A percentile compares a stretch with the other conserved stretches of the same genome.
These are phyloP conservation scores for Pelargonium citronellum DNA, from an alignment of 441 rosid species.

Conservation along the genomic window DNA sequence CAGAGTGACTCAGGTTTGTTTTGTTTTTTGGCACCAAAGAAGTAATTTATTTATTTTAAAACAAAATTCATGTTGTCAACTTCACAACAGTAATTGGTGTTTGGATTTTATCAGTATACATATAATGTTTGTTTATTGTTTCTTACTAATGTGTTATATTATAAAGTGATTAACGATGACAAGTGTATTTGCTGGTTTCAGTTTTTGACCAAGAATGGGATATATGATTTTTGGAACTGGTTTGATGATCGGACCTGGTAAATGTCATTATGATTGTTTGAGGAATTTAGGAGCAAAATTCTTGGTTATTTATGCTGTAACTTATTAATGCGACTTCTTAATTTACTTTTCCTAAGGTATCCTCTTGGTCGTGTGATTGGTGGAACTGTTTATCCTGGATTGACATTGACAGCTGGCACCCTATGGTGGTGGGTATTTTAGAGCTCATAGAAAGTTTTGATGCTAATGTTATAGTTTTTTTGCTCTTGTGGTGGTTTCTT, in stretches of 20 bases:
- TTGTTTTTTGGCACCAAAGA: constrained; percentile 9
- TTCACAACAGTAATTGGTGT: neutral
- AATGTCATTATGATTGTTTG: constrained; percentile 12
- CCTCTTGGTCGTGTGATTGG: constrained; percentile 99
- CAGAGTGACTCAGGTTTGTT: constrained; percentile 85
- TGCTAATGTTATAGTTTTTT: neutral
- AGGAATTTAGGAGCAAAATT: neutral
- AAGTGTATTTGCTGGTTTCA: constrained; percentile 37
- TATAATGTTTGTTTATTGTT: neutral
- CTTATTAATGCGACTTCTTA: neutral
- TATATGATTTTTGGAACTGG: constrained; percentile 99
- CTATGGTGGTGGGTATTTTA: constrained; percentile 69
- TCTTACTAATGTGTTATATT: neutral
- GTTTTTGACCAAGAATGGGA: constrained; percentile 93
- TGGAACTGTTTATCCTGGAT: constrained; percentile 98
- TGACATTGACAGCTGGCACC: constrained; percentile 98
- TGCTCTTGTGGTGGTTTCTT: neutral
- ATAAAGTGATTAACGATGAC: constrained; percentile 11
- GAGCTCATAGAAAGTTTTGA: constrained; percentile 6
- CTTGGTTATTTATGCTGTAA: neutral
- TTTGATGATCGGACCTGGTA: constrained; percentile 99
- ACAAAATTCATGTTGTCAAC: neutral
- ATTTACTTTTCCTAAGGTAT: constrained; percentile 47
- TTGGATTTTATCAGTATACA: neutral
- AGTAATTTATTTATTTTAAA: neutral